Evolutionary conservation across 495 filamentous ascomycete genomes (phyloP), one percentile per base, ranked within the genome.

Genomic region (Tuber indicum): DNA sequence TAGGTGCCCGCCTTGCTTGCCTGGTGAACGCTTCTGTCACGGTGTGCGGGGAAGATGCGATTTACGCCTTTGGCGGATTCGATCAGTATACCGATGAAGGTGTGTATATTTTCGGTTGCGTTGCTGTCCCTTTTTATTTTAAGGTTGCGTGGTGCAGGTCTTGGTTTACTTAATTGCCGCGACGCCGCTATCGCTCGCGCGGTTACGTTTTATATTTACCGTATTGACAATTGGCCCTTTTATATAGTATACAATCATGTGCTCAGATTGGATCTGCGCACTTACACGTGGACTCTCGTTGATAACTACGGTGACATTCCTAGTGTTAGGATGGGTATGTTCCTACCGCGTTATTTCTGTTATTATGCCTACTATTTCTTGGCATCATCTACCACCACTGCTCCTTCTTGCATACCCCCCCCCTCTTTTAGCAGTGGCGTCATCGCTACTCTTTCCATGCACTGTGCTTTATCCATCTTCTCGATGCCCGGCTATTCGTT

Each of bases 231-330:
- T 66, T 66, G 58, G 26, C 26, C 58, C 58, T 32, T 66, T 32
- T 76, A 92, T 76, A 92, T 76, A 92, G 96, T 99, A 42, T 99
- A 98, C 87, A 99, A 99, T 83, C 96, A 98, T 86, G 96, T 99
- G 71, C 87, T 99, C 71, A 91, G 89, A 79, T 85, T 99, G 45
- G 93, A 98, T 84, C 86, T 99, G 74, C 88, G 91, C 77, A 92
- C 91, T 69, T 89, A 94, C 76, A 92, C 94, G 81, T 99, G 96
- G 96, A 95, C 90, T 58, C 86, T 99, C 36, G 94, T 99, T 16
- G 96, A 99, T 84, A 99, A 99, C 85, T 99, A 96, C 86, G 96
- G 96, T 23, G 96, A 98, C 84, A 99, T 99, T 76, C 96, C 96
- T 7, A 96, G 96, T 32, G 96, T 99, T 45, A 90, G 96, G 82